phyloP scores from a whole-genome alignment of 805 yeast genomes.

The Maudiozyma pseudohumilis region DNA sequence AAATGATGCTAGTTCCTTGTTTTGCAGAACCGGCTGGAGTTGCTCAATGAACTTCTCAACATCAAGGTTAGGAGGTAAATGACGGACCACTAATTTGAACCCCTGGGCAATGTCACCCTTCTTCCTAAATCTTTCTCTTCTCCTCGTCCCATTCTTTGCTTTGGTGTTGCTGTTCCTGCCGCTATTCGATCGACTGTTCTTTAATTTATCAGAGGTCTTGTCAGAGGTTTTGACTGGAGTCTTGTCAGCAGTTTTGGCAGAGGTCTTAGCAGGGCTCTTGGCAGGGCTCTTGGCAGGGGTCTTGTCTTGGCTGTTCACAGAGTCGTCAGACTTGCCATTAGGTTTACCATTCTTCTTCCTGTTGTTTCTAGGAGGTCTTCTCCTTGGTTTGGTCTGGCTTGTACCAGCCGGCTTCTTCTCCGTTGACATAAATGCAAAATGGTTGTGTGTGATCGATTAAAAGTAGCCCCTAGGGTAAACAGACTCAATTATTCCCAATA shows the following conservation, averaged over 20 bases:
- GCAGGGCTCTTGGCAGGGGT: neutral
- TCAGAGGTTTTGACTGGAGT: neutral
- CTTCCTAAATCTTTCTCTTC: too few species aligned
- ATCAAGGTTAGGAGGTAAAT: slow-evolving; percentile 36
- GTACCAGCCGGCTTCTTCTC: neutral
- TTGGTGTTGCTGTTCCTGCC: neutral
- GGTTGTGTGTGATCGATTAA: neutral
- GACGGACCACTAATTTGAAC: slow-evolving; percentile 30
- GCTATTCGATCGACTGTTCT: neutral
- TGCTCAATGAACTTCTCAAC: slow-evolving; percentile 24
- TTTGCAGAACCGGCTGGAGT: slow-evolving; percentile 12
- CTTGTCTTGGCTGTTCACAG: neutral
- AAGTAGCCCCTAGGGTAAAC: too few species aligned
- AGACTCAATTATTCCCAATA: too few species aligned
- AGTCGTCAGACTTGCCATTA: neutral
- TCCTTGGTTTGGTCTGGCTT: neutral
- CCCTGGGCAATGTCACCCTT: slow-evolving; percentile 8
- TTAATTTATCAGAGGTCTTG: neutral
- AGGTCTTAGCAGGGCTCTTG: neutral
- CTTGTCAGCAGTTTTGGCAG: neutral
- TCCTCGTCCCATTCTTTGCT: slow-evolving; percentile 6
- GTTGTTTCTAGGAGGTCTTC: neutral
- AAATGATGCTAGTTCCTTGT: slow-evolving; percentile 20
- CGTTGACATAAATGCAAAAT: neutral
- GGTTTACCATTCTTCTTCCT: neutral